phyloP scores from a whole-genome alignment of 2,329 filamentous ascomycete genomes.

The Arthroderma sp. region DNA sequence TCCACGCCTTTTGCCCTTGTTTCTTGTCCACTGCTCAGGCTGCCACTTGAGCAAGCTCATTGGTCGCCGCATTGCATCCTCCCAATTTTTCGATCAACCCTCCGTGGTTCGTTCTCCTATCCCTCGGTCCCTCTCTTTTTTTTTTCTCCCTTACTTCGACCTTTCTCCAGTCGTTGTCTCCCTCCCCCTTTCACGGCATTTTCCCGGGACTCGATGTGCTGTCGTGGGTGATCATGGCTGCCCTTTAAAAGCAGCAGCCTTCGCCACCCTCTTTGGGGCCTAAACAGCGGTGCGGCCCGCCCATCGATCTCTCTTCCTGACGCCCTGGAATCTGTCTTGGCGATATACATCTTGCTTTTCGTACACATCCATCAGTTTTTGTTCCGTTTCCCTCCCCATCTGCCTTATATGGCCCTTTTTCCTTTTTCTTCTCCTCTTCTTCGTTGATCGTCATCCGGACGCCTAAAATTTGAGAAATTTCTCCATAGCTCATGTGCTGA shows the following conservation, averaged over 20 bases:
- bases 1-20: constrained; percentile 1
- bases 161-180: not conserved
- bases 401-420: not conserved
- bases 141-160: not conserved
- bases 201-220: not conserved
- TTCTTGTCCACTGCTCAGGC: constrained; percentile 1
- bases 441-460: not conserved
- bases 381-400: not conserved
- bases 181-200: not conserved
- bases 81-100: constrained; percentile 4
- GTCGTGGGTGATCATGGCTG: not conserved
- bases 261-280: constrained; percentile 3
- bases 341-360: not conserved
- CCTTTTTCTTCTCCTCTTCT: not conserved
- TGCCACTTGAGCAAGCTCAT: not conserved
- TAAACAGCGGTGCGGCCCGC: constrained; percentile 5
- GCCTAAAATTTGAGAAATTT: not conserved
- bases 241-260: not conserved
- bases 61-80: constrained; percentile 6
- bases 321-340: not conserved
- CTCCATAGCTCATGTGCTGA: not conserved
- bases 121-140: not conserved
- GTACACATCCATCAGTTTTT: not conserved
- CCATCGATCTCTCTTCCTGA: not conserved
- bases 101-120: not conserved